Conservation (phyloP, 805 yeast species). For the Wickerhamiella nectarea region DNA sequence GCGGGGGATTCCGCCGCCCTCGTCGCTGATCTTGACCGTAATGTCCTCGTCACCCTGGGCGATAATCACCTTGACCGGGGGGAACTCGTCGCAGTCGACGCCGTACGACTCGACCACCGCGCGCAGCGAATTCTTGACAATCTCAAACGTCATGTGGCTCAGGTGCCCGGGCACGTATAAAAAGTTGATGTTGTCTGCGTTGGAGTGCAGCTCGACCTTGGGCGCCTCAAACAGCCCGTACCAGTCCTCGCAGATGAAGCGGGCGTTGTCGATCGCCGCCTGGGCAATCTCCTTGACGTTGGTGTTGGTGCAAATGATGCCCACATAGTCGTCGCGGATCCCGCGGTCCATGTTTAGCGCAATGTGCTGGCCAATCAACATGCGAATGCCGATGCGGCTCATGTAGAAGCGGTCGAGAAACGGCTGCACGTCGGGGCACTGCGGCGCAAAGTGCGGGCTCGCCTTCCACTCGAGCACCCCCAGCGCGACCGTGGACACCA, state of each 20-base stretch:
- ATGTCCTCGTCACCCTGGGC: constrained; percentile 85
- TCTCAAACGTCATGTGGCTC: constrained; percentile 82
- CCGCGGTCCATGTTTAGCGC: constrained; percentile 62
- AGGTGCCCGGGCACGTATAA: constrained; percentile 91
- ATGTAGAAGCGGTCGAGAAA: constrained; percentile 78
- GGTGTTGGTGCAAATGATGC: constrained; percentile 75
- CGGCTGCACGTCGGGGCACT: constrained; percentile 61
- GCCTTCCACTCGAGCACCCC: constrained; percentile 87
- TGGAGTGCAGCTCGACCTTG: constrained; percentile 62
- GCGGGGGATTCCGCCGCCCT: constrained; percentile 88
- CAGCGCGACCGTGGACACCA: constrained; percentile 81
- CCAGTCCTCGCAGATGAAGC: constrained; percentile 82
- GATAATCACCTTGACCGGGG: constrained; percentile 74
- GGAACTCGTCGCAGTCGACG: constrained; percentile 50
- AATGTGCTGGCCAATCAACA: constrained; percentile 89
- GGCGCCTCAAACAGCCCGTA: constrained; percentile 82
- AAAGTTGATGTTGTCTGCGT: constrained; percentile 52
- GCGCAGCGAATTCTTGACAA: constrained; percentile 69
- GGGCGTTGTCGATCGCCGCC: constrained; percentile 81
- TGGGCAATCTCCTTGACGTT: constrained; percentile 71
- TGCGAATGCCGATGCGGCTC: constrained; percentile 83
- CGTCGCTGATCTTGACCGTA: constrained; percentile 80
- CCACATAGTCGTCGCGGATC: constrained; percentile 54
- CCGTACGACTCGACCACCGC: constrained; percentile 80
- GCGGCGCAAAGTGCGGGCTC: constrained; percentile 33